phyloP scores from a whole-genome alignment of 176 grass and related monocot genomes.

The Raddia distichophylla region DNA sequence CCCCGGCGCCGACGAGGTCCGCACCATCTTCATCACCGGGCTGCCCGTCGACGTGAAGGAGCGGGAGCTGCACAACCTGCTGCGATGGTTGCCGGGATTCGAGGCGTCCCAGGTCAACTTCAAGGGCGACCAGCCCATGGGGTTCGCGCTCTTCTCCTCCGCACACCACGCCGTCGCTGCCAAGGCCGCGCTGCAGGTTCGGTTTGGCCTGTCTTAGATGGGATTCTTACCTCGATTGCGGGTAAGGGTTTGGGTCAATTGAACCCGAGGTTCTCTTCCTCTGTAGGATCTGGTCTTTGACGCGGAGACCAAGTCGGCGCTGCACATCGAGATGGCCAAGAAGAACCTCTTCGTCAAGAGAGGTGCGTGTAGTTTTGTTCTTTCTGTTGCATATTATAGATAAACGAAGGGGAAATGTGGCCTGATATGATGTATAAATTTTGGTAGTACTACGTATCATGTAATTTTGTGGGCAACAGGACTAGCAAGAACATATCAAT shows the following conservation, averaged over 20 bases:
- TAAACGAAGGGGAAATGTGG: background rate
- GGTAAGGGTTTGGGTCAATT: constrained; percentile 16
- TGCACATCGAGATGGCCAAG: constrained; percentile 99
- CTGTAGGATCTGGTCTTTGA: constrained; percentile 90
- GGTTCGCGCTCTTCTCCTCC: constrained; percentile 93
- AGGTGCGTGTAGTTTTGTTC: constrained; percentile 52
- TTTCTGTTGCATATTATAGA: constrained; percentile 16
- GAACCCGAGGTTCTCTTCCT: background rate
- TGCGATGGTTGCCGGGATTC: constrained; percentile 96
- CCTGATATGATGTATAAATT: constrained; percentile 1
- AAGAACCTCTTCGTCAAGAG: constrained; percentile 98
- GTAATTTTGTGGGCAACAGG: background rate
- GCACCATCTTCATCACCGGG: constrained; percentile 95
- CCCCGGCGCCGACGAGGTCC: constrained; percentile 71
- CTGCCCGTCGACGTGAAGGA: constrained; percentile 95
- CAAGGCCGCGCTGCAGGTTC: constrained; percentile 85
- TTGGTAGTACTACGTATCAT: background rate
- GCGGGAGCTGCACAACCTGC: constrained; percentile 91
- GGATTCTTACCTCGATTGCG: background rate
- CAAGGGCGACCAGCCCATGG: constrained; percentile 96
- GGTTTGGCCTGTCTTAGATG: background rate
- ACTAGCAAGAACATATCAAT: background rate
- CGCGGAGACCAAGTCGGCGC: constrained; percentile 57
- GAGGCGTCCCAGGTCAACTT: constrained; percentile 98
- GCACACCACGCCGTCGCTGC: constrained; percentile 76